A percentile compares a stretch with the other conserved stretches of the same genome.
These are phyloP conservation scores for Penicillium sclerotigenum DNA, from an alignment of 2,329 filamentous ascomycete species.

Conservation along the genomic window DNA sequence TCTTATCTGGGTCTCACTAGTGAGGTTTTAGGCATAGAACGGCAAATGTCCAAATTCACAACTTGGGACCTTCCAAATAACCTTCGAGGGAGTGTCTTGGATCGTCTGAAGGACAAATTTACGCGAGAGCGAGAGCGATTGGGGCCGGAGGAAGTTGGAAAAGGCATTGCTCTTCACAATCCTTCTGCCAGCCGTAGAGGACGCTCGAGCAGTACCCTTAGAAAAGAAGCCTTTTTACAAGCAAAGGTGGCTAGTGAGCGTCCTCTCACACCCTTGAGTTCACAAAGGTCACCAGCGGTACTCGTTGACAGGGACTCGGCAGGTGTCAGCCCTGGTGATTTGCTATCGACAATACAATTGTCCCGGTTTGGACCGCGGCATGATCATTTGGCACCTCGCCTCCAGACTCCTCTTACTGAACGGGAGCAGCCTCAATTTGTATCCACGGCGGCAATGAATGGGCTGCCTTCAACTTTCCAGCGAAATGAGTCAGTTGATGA, in stretches of 20 bases:
- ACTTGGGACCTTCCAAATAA: conserved; percentile 89
- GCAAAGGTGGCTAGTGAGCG: conserved; percentile 54
- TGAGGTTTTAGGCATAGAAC: conserved; percentile 89
- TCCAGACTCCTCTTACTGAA: conserved; percentile 44
- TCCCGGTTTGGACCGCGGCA: conserved; percentile 58
- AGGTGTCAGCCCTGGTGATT: conserved; percentile 69
- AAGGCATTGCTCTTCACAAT: conserved; percentile 95
- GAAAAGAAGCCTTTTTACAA: conserved; percentile 76
- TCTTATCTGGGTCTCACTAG: conserved; percentile 88
- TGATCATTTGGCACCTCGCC: conserved; percentile 36
- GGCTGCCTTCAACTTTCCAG: conserved; percentile 49
- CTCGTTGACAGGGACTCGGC: conserved; percentile 34
- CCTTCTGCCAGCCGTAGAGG: conserved; percentile 62
- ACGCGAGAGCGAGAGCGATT: conserved; percentile 76
- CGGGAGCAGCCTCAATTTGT: conserved; percentile 40
- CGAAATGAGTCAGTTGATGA: conserved; percentile 82
- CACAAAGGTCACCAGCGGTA: conserved; percentile 15
- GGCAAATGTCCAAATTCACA: conserved; percentile 89
- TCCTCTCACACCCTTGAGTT: conserved; percentile 19
- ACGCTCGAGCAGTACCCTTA: conserved; percentile 68
- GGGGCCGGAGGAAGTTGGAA: conserved; percentile 74
- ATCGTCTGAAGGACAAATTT: conserved; percentile 90
- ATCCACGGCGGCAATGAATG: conserved; percentile 26
- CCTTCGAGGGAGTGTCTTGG: conserved; percentile 75
- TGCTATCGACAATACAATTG: conserved; percentile 73